Evolutionary conservation across 768 basidiomycete species (phyloP).

Genomic region (Fibroporia radiculosa): DNA sequence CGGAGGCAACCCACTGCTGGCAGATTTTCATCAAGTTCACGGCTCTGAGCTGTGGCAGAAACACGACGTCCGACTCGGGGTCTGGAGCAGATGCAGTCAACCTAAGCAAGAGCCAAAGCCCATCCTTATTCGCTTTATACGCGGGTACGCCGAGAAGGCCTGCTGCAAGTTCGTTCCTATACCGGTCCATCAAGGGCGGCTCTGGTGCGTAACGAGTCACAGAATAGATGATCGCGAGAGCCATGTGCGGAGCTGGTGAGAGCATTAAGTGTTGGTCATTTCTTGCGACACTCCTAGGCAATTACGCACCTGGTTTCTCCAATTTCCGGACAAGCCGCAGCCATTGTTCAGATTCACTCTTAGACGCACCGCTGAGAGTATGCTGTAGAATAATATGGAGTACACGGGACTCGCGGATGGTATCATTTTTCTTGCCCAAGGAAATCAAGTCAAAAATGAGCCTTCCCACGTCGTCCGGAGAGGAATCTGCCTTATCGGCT

Average conservation of each 20-base stretch:
- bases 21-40: slow-evolving; percentile 83
- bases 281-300: not conserved
- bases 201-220: slow-evolving; percentile 60
- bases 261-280: not conserved
- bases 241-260: slow-evolving; percentile 50
- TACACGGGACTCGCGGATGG: slow-evolving; percentile 47
- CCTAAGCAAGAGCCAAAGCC: slow-evolving; percentile 59
- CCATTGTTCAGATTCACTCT: slow-evolving; percentile 72
- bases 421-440: slow-evolving; percentile 31
- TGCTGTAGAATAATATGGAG: slow-evolving; percentile 55
- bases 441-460: slow-evolving; percentile 28
- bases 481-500: slow-evolving; percentile 16
- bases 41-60: slow-evolving; percentile 78
- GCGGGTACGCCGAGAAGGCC: slow-evolving; percentile 60
- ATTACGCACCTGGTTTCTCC: slow-evolving; percentile 49
- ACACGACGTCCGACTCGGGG: slow-evolving; percentile 69
- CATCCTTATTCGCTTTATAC: slow-evolving; percentile 55
- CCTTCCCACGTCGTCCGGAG: slow-evolving; percentile 19
- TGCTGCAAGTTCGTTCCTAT: slow-evolving; percentile 89
- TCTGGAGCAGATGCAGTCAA: slow-evolving; percentile 71
- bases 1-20: slow-evolving; percentile 69
- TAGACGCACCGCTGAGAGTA: slow-evolving; percentile 48
- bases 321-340: slow-evolving; percentile 56
- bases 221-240: slow-evolving; percentile 57
- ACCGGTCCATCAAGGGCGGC: slow-evolving; percentile 64